Base-by-base conservation (phyloP, 163 green algal species). In the Trebouxiophyceae sp. region DNA sequence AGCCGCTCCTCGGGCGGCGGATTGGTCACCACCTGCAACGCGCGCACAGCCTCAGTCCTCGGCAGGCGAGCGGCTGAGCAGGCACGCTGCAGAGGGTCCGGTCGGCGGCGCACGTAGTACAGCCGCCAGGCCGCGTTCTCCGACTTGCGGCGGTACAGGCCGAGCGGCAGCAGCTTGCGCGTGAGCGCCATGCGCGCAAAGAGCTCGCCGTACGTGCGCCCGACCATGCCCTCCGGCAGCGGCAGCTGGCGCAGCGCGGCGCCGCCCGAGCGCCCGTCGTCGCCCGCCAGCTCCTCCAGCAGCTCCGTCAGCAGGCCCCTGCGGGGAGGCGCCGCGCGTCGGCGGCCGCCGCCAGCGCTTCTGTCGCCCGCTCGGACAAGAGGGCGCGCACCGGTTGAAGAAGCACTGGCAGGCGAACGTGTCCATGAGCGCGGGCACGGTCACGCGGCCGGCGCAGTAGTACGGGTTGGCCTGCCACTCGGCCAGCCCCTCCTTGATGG, bases 391-490 rank as follows among this genome's bases (percentile, higher is more conserved):
- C 71, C 70, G 68, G 66, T 88, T 87, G 59, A 91, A 83, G 73
- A 92, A 88, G 69, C 65, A 73, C 63, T 88, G 75, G 58, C 73
- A 86, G 55, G 83, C 82, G 62, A 95, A 86, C 8, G 84, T 89
- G 78, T 93, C 86, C 57, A 93, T 77, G 57, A 92, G 66, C 27
- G 88, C 86, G 0, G 88, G 88, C 60, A 95, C 86, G 16, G 86
- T 84, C 16, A 91, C 85, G 2, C 86, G 73, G 2, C 88, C 88
- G 4, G 85, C 82, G 34, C 72, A 80, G 74, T 89, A 95, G 80
- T 92, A 95, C 26, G 85, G 80, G 69, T 95, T 95, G 72, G 85
- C 77, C 78, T 90, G 72, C 85, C 86, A 92, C 70, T 87, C 73
- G 16, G 73, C 74, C 23, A 94, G 70, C 28, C 81, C 78, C 65